Conservation (phyloP, 2,329 filamentous ascomycete genomes). For the Fusarium praegraminearum region DNA sequence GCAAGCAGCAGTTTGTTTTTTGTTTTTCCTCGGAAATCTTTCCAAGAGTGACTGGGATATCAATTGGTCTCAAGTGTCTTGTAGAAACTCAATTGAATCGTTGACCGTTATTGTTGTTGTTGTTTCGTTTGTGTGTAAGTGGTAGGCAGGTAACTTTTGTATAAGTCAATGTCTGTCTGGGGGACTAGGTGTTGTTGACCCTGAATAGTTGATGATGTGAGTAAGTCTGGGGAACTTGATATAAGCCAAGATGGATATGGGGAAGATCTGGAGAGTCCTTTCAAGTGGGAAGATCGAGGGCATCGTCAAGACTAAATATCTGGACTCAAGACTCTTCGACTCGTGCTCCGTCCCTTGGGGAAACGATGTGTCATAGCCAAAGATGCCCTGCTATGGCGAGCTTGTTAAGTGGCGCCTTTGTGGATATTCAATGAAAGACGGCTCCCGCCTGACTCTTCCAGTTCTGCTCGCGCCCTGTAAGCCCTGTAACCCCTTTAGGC, state of each 20-base stretch:
- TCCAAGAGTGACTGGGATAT: slow-evolving; percentile 6
- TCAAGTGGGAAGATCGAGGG: slow-evolving; percentile 38
- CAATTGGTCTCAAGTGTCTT: slow-evolving; percentile 29
- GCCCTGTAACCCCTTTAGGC: slow-evolving; percentile 36
- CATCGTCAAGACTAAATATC: slow-evolving; percentile 47
- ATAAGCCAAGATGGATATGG: slow-evolving; percentile 29
- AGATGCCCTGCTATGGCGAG: slow-evolving; percentile 46
- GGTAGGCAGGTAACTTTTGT: slow-evolving; percentile 27
- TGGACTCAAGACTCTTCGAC: slow-evolving; percentile 33
- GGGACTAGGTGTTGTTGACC: slow-evolving; percentile 23
- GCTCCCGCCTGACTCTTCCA: slow-evolving; percentile 46
- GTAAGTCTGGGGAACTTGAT: slow-evolving; percentile 40
- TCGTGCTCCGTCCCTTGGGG: slow-evolving; percentile 35
- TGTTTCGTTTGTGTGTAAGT: slow-evolving; percentile 32
- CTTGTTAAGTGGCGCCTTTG: slow-evolving; percentile 47
- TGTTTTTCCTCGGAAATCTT: slow-evolving; percentile 17
- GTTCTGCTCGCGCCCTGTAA: slow-evolving; percentile 32
- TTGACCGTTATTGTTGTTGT: slow-evolving; percentile 8
- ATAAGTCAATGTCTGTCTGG: slow-evolving; percentile 24
- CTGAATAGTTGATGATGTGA: slow-evolving; percentile 21
- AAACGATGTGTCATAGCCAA: slow-evolving; percentile 49
- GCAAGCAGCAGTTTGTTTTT: slow-evolving; percentile 24
- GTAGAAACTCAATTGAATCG: slow-evolving; percentile 5
- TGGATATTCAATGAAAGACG: slow-evolving; percentile 41
- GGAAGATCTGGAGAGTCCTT: slow-evolving; percentile 42